Percentiles rank a stretch among this genome's conserved stretches.
These are phyloP conservation scores for Aspergillus fijiensis DNA, from an alignment of 2,329 filamentous ascomycete genomes.

Conservation along the genomic window DNA sequence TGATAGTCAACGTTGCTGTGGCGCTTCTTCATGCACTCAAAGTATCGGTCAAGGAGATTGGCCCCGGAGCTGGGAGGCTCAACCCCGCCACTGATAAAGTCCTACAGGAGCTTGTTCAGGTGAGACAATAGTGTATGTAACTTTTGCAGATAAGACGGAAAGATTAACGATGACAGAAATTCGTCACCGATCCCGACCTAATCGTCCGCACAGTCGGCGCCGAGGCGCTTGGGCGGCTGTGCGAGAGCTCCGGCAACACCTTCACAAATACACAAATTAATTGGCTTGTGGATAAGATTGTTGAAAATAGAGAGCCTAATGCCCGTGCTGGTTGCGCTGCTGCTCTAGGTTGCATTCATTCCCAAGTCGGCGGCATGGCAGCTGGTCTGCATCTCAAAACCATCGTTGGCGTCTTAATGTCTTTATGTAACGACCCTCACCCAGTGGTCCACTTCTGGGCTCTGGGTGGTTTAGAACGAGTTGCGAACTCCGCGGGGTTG, in stretches of 20 bases:
- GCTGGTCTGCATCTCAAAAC: conserved; percentile 95
- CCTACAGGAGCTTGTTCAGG: conserved; percentile 69
- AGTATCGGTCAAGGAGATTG: conserved; percentile 78
- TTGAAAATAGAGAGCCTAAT: conserved; percentile 88
- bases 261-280: conserved; percentile 92
- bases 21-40: conserved; percentile 78
- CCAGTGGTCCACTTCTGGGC: conserved; percentile 97
- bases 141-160: background rate
- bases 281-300: conserved; percentile 87
- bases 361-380: conserved; percentile 95
- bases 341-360: conserved; percentile 88
- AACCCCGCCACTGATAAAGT: conserved; percentile 74
- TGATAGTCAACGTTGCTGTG: conserved; percentile 84
- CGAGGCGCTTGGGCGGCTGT: conserved; percentile 80
- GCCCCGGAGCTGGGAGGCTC: conserved; percentile 69
- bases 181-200: conserved; percentile 79
- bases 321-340: conserved; percentile 92
- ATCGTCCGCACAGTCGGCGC: conserved; percentile 84
- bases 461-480: conserved; percentile 78
- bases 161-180: conserved; percentile 50
- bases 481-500: conserved; percentile 87
- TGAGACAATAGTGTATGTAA: conserved; percentile 49
- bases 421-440: conserved; percentile 90
- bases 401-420: conserved; percentile 97
- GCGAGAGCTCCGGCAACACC: conserved; percentile 77